Base-by-base conservation (phyloP, 768 basidiomycete genomes). In the Lepiota brunneoincarnata region DNA sequence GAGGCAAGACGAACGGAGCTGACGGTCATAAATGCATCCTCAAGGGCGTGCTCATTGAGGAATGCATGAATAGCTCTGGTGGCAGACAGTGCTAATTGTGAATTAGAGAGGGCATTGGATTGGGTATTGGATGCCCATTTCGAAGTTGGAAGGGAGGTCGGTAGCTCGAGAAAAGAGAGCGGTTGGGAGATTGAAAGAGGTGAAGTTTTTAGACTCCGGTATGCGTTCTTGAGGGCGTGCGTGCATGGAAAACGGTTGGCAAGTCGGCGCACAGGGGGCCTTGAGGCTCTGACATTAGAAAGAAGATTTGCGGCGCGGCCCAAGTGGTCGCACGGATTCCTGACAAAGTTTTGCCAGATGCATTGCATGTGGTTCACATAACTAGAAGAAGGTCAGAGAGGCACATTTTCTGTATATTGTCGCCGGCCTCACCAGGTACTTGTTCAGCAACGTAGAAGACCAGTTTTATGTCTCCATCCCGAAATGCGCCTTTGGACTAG, bases 281-380 rank as follows among this genome's bases (percentile, higher is more conserved):
- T 35, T 35, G 21, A 23, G 35, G 39, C 23, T 47, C 26, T 36
- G 36, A 34, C 7, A 39, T 34, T 18, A 42, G 42, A 40, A 54
- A 47, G 45, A 53, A 52, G 36, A 49, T 58, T 54, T 55, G 62
- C 46, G 44, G 57, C 42, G 45, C 57, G 56, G 39, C 47, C 51
- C 52, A 55, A 51, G 48, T 54, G 59, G 51, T 36, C 31, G 17
- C 43, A 49, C 43, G 59, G 72, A 59, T 66, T 71, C 68, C 73
- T 81, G 76, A 81, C 75, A 65, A 75, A 67, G 62, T 69, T 73
- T 59, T 74, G 76, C 79, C 76, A 79, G 69, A 72, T 78, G 77
- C 84, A 86, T 87, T 75, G 84, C 87, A 89, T 88, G 80, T 75
- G 79, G 69, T 64, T 79, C 64, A 79, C 83, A 86, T 86, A 63